Conservation (phyloP, 257 asterid species). For the Rubia yunnanensis region DNA sequence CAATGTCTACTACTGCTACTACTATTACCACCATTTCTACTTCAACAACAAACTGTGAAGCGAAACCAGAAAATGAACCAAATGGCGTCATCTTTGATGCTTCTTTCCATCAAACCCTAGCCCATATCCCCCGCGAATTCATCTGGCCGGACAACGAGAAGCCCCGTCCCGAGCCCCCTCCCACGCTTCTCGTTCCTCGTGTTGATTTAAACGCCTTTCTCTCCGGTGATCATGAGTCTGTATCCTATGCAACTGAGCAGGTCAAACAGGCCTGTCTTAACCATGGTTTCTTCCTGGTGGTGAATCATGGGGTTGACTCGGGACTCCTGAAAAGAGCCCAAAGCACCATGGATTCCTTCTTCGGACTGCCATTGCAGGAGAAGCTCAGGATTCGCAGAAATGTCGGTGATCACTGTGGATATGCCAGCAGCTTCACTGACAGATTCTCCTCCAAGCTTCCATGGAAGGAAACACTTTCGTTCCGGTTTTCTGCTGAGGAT, state of each 20-base stretch:
- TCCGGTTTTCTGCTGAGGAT: conserved; percentile 29
- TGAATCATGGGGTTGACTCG: conserved; percentile 58
- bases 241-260: conserved; percentile 21
- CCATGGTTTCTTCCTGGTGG: conserved; percentile 57
- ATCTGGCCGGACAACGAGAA: conserved; percentile 67
- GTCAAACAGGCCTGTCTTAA: conserved; percentile 48
- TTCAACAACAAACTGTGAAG: conserved; percentile 16
- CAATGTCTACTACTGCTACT: not conserved
- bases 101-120: conserved; percentile 33
- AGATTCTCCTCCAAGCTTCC: conserved; percentile 76
- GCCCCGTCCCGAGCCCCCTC: conserved; percentile 40
- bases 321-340: conserved; percentile 44
- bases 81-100: conserved; percentile 38
- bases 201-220: conserved; percentile 40
- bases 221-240: conserved; percentile 36
- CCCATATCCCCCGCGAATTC: conserved; percentile 58
- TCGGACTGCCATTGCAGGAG: conserved; percentile 33
- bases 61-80: not conserved
- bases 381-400: conserved; percentile 45
- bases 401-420: conserved; percentile 58
- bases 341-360: conserved; percentile 28
- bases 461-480: conserved; percentile 79
- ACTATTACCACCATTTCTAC: conserved; percentile 1
- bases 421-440: conserved; percentile 64
- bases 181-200: conserved; percentile 38